Evolutionary conservation across 164 flowering plant species (phyloP), one percentile per base, ranked within the genome.

Genomic region (Berberis vulgaris): DNA sequence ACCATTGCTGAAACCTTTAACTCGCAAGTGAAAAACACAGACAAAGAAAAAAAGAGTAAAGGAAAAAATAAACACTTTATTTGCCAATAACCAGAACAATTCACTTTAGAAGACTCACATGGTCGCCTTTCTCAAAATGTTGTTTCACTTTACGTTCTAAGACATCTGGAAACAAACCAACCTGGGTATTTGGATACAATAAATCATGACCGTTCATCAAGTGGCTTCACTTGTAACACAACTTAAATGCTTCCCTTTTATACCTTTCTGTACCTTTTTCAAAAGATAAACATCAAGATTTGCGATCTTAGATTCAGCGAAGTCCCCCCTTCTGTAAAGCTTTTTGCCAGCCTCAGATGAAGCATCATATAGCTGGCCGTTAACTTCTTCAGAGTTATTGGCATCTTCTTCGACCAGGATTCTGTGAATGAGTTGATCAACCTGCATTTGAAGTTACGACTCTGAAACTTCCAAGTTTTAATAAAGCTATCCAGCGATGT

Each of bases 91-190:
- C 54, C 45, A 59, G 67, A 46, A 45, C 52, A 43, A 41, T 46
- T 7, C 11, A 39, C n/a, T 13, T 42, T 43, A 61, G 39, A 41
- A 46, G 68, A 45, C 94, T 86, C 75, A 89, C 98, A 67, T 85
- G 77, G 72, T 93, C 96, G 43, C 97, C 96, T 62, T 83, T 81
- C 78, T 85, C 85, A 68, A 93, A 74, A 77, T 93, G 89, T 38
- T 77, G 82, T 75, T 64, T 75, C 58, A 86, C 87, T 75, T 80
- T 88, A 7, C 85, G 84, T 69, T 88, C 97, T 63, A 93, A 62
- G 54, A 90, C 69, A 78, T 93, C 97, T 39, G 98, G 96, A 78
- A 92, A 92, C 69, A 89, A 67, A 60, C 98, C 98, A 72, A 93
- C 98, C 98, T 92, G 84, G 63, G 70, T 66, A 71, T 26, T 26